Conservation (phyloP, 352 stramenopile species). For the Pythium grandisporangium region DNA sequence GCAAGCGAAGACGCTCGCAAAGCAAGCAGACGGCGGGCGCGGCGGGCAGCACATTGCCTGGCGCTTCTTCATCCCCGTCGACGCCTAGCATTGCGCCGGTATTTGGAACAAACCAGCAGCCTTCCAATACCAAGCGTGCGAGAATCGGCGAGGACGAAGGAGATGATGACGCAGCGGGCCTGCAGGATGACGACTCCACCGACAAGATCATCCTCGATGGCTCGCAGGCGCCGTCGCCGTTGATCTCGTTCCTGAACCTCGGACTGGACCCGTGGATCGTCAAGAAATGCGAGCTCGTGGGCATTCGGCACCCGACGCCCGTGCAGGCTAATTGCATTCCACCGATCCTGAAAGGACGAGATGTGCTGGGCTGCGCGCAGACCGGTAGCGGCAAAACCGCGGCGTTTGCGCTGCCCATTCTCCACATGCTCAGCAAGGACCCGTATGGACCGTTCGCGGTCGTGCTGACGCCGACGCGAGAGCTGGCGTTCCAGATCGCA, state of each 20-base stretch:
- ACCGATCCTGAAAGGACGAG: slow-evolving; percentile 78
- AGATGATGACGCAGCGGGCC: too few relatives aligned
- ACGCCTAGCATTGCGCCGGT: background rate
- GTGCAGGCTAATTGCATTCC: slow-evolving; percentile 90
- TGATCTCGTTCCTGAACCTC: slow-evolving; percentile 79
- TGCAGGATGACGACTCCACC: background rate
- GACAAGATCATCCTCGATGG: slow-evolving; percentile 38
- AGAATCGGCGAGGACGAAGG: slow-evolving; percentile 5
- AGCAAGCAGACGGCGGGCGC: slow-evolving; percentile 6
- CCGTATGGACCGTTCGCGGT: slow-evolving; percentile 94
- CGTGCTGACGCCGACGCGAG: slow-evolving; percentile 94
- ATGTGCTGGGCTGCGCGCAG: slow-evolving; percentile 90
- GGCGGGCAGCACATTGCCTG: too few relatives aligned
- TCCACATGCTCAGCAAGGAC: slow-evolving; percentile 92
- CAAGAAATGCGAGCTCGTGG: slow-evolving; percentile 74
- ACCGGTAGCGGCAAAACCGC: slow-evolving; percentile 98
- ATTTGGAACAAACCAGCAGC: background rate
- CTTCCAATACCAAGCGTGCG: background rate
- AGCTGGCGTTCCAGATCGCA: slow-evolving; percentile 98
- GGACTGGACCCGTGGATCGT: slow-evolving; percentile 84
- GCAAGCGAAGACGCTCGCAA: slow-evolving; percentile 46
- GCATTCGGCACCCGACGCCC: slow-evolving; percentile 81
- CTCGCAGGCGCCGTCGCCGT: slow-evolving; percentile 20
- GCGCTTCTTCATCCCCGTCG: too few relatives aligned
- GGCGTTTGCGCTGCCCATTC: slow-evolving; percentile 96